Evolutionary conservation across 345 rosid genomes (phyloP).

Genomic region (Sisymbrium irio): DNA sequence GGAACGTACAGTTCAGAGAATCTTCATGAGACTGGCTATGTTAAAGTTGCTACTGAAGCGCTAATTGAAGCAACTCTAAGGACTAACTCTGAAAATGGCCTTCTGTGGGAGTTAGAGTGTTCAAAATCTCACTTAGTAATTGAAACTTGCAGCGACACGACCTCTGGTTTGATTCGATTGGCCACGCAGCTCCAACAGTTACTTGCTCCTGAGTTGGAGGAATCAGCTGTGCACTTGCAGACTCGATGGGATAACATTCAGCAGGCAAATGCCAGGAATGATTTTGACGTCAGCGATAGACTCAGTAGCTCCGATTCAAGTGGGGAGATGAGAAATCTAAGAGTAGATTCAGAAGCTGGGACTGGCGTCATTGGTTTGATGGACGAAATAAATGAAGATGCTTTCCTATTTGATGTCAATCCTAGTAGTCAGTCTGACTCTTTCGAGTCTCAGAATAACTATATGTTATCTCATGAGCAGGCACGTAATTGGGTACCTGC

Average conservation of each 20-base stretch:
- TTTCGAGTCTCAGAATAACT: slow-evolving; percentile 36
- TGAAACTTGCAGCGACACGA: slow-evolving; percentile 89
- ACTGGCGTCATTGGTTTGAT: slow-evolving; percentile 51
- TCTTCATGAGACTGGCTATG: slow-evolving; percentile 67
- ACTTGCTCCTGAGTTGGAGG: slow-evolving; percentile 90
- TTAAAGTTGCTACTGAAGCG: slow-evolving; percentile 76
- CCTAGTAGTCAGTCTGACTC: slow-evolving; percentile 39
- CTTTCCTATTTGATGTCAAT: slow-evolving; percentile 52
- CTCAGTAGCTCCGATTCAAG: slow-evolving; percentile 37
- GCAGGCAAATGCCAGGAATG: slow-evolving; percentile 47
- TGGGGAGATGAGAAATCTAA: slow-evolving; percentile 39
- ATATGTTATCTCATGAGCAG: slow-evolving; percentile 41
- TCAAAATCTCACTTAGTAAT: slow-evolving; percentile 58
- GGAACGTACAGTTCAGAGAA: slow-evolving; percentile 55
- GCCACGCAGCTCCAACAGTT: slow-evolving; percentile 77
- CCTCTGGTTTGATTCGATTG: slow-evolving; percentile 68
- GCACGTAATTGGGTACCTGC: slow-evolving; percentile 39
- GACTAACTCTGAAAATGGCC: slow-evolving; percentile 52
- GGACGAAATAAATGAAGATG: slow-evolving; percentile 79
- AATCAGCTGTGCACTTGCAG: slow-evolving; percentile 80
- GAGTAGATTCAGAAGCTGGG: slow-evolving; percentile 35
- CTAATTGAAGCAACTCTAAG: slow-evolving; percentile 63
- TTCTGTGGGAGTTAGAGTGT: slow-evolving; percentile 79
- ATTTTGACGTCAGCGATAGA: slow-evolving; percentile 37
- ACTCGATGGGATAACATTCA: slow-evolving; percentile 70